phyloP scores from a whole-genome alignment of 2,329 filamentous ascomycete species.

The Claviceps sp. region DNA sequence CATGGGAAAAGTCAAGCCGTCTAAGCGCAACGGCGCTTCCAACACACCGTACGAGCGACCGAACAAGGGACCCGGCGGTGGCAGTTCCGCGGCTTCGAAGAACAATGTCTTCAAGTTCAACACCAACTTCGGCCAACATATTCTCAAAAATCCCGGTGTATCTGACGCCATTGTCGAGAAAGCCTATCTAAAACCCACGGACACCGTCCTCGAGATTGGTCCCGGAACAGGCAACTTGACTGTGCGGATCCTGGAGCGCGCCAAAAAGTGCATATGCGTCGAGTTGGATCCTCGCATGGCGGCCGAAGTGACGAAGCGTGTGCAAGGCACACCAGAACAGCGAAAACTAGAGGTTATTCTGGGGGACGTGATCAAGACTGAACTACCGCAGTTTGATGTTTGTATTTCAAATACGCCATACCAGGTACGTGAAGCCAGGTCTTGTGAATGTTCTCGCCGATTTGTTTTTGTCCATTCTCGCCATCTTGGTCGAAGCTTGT shows the following conservation, averaged over 20 bases:
- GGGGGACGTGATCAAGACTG: slow-evolving; percentile 78
- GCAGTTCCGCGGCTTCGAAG: slow-evolving; percentile 16
- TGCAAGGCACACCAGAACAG: slow-evolving; percentile 75
- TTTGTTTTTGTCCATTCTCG: too few relatives aligned
- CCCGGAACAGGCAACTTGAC: slow-evolving; percentile 85
- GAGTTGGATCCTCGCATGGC: slow-evolving; percentile 96
- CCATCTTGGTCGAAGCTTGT: too few relatives aligned
- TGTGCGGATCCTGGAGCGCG: slow-evolving; percentile 74
- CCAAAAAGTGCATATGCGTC: slow-evolving; percentile 68
- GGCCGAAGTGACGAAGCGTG: slow-evolving; percentile 84
- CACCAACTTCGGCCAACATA: slow-evolving; percentile 74
- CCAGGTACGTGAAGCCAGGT: slow-evolving; percentile 29
- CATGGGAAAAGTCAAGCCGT: slow-evolving; percentile 41
- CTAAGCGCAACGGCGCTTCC: slow-evolving; percentile 37
- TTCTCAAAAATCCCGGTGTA: slow-evolving; percentile 83
- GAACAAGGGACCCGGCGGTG: slow-evolving; percentile 8
- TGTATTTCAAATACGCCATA: slow-evolving; percentile 61
- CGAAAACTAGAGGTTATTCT: slow-evolving; percentile 78
- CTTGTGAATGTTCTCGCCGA: neutral
- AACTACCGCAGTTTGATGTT: slow-evolving; percentile 63
- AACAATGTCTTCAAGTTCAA: slow-evolving; percentile 98
- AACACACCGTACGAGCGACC: slow-evolving; percentile 29
- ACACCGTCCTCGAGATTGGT: slow-evolving; percentile 82
- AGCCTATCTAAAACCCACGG: slow-evolving; percentile 78
- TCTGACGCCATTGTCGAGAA: slow-evolving; percentile 60